Evolutionary conservation across 176 grass and related monocot genomes (phyloP).

Genomic region (Bonia amplexicaulis): DNA sequence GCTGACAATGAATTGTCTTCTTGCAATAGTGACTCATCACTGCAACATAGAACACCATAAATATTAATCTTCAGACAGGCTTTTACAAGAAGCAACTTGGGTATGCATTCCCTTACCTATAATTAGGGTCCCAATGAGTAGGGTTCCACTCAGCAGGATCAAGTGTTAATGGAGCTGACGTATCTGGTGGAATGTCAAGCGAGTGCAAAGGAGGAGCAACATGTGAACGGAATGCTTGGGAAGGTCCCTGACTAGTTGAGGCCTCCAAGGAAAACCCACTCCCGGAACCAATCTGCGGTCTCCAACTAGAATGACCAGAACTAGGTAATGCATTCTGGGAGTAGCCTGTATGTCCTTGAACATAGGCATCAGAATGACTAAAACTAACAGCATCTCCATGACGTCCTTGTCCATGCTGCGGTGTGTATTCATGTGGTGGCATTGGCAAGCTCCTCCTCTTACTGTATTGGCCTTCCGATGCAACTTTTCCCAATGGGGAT

Average conservation of each 20-base stretch:
- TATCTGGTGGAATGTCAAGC: conserved; percentile 40
- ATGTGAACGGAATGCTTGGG: conserved; percentile 30
- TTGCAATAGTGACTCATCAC: conserved; percentile 89
- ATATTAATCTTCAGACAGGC: not conserved
- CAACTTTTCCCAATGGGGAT: conserved; percentile 69
- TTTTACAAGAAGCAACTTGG: conserved; percentile 28
- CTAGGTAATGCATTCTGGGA: conserved; percentile 49
- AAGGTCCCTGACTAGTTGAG: conserved; percentile 45
- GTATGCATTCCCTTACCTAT: conserved; percentile 57
- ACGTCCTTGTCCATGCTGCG: conserved; percentile 53
- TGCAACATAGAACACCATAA: conserved; percentile 30
- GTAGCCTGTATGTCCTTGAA: conserved; percentile 41
- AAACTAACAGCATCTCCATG: conserved; percentile 55
- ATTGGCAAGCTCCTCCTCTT: conserved; percentile 58
- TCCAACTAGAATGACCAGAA: conserved; percentile 75
- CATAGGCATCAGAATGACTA: conserved; percentile 51
- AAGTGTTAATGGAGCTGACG: conserved; percentile 51
- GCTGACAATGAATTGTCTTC: conserved; percentile 66
- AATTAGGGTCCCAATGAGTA: conserved; percentile 88
- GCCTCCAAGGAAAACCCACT: conserved; percentile 42
- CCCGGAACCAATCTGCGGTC: conserved; percentile 42
- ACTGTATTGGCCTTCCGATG: conserved; percentile 48
- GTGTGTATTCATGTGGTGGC: conserved; percentile 61
- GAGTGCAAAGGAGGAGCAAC: conserved; percentile 18
- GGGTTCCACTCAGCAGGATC: conserved; percentile 89